phyloP scores from a whole-genome alignment of 768 basidiomycete species.

The Kwoniella newhampshirensis region DNA sequence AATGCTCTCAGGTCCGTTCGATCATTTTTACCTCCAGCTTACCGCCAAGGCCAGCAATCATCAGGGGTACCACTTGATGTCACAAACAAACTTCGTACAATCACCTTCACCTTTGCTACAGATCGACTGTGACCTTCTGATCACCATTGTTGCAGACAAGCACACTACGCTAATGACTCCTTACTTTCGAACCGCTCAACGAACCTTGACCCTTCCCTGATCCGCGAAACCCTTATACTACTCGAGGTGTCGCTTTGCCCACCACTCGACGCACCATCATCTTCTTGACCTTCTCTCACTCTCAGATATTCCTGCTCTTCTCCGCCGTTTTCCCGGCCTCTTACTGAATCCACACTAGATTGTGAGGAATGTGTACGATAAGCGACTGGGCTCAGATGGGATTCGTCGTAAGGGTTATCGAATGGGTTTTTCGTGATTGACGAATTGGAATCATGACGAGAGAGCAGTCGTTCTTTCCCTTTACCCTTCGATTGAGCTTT shows the following conservation, averaged over 20 bases:
- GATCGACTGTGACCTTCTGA: too few species aligned
- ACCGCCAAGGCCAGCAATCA: too few species aligned
- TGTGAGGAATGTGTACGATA: neutral
- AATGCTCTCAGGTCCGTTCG: too few species aligned
- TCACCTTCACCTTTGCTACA: too few species aligned
- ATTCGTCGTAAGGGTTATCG: constrained; percentile 18
- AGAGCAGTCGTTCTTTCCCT: neutral
- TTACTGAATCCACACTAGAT: constrained; percentile 1
- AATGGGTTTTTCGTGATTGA: constrained; percentile 4
- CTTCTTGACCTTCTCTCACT: neutral
- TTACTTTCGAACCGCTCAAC: constrained; percentile 20
- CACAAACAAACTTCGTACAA: too few species aligned
- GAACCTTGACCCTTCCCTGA: constrained; percentile 17
- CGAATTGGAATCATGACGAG: neutral
- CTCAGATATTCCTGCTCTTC: too few species aligned
- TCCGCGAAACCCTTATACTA: constrained; percentile 13
- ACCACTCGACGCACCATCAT: constrained; percentile 5
- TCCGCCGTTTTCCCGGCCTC: neutral
- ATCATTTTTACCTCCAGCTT: too few species aligned
- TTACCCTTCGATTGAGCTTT: constrained; percentile 1
- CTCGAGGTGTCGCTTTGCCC: constrained; percentile 3
- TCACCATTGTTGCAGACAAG: too few species aligned
- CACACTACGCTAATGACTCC: constrained; percentile 7
- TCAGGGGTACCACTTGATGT: too few species aligned
- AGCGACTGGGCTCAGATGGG: constrained; percentile 4